Conservation (phyloP, 768 basidiomycete genomes). For the Russula griseocarnosa region DNA sequence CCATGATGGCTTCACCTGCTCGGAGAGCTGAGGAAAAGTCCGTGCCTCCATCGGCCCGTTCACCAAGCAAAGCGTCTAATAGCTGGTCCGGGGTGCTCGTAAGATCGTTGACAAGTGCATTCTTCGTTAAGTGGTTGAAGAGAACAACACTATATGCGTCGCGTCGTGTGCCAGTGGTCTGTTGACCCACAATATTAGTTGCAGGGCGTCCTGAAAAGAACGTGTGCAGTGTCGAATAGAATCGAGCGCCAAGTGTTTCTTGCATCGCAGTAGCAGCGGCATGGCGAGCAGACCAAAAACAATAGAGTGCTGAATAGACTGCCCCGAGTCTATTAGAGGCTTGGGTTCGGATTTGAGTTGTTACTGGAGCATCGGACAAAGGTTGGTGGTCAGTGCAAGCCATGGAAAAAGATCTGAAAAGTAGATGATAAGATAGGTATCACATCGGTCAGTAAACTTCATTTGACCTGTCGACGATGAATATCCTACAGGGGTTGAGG, state of each 20-base stretch:
- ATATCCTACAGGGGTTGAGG: constrained; percentile 38
- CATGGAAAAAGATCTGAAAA: constrained; percentile 52
- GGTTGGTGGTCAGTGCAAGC: constrained; percentile 39
- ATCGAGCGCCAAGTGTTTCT: constrained; percentile 12
- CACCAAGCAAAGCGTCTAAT: constrained; percentile 38
- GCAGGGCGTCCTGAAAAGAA: constrained; percentile 51
- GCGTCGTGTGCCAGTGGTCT: constrained; percentile 32
- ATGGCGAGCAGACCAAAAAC: constrained; percentile 54
- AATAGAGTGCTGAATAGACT: constrained; percentile 51
- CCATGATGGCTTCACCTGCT: constrained; percentile 40
- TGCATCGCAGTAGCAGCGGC: constrained; percentile 35
- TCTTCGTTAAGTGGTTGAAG: constrained; percentile 36
- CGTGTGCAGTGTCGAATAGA: constrained; percentile 43
- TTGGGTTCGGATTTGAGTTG: constrained; percentile 36
- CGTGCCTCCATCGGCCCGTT: constrained; percentile 39
- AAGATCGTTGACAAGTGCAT: constrained; percentile 44
- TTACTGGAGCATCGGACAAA: constrained; percentile 41
- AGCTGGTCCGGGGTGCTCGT: constrained; percentile 45
- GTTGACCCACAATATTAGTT: constrained; percentile 33
- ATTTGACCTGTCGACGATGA: constrained; percentile 47
- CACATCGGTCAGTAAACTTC: not conserved
- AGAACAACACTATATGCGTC: constrained; percentile 59
- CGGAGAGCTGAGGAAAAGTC: constrained; percentile 43
- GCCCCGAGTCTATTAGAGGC: constrained; percentile 53
- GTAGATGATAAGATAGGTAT: not conserved